Evolutionary conservation across 495 filamentous ascomycete species (phyloP).

Genomic region (Daldinia vernicosa): DNA sequence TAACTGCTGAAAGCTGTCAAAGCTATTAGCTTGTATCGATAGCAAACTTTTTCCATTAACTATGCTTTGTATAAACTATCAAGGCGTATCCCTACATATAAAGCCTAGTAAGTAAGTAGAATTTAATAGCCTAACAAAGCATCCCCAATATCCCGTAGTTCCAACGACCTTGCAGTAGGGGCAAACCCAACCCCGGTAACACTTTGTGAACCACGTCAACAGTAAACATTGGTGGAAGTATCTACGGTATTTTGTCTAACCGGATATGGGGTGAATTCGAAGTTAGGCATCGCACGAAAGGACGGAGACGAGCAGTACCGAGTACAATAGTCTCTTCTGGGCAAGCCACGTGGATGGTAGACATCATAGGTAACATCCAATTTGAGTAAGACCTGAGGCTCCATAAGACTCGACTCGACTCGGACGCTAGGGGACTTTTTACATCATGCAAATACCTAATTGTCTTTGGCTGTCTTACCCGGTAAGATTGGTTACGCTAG

Average conservation of each 20-base stretch:
- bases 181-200: background rate
- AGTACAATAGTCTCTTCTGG: constrained; percentile 7
- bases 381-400: constrained; percentile 21
- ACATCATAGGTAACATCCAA: constrained; percentile 22
- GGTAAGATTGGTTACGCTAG: background rate
- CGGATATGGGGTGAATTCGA: background rate
- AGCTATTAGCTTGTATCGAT: too few relatives aligned
- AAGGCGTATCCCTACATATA: background rate
- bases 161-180: background rate
- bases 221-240: constrained; percentile 5
- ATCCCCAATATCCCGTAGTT: background rate
- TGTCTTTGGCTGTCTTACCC: background rate
- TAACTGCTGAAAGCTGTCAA: too few relatives aligned
- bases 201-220: background rate
- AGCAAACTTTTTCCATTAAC: too few relatives aligned
- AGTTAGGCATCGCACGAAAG: background rate
- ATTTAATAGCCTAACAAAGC: background rate
- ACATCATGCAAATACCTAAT: constrained; percentile 21
- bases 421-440: constrained; percentile 37
- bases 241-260: background rate
- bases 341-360: constrained; percentile 31
- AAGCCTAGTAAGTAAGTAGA: background rate
- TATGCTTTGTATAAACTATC: background rate
- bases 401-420: constrained; percentile 11
- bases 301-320: constrained; percentile 5